Evolutionary conservation across 768 basidiomycete species (phyloP).

Genomic region (Suillus spraguei): DNA sequence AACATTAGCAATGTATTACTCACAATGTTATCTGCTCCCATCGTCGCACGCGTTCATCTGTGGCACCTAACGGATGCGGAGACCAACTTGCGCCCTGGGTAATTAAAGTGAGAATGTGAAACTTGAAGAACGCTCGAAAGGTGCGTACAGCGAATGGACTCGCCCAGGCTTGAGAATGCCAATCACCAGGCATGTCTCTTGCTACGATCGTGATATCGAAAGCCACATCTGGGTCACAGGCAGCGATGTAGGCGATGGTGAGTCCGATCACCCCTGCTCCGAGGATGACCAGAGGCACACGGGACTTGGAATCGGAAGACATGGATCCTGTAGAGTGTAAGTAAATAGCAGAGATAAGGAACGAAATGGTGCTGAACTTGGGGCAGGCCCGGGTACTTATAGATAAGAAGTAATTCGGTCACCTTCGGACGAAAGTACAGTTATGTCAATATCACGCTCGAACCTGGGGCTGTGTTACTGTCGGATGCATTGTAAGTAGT

Average conservation of each 20-base stretch:
- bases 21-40: slow-evolving; percentile 49
- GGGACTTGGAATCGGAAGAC: slow-evolving; percentile 15
- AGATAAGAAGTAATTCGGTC: slow-evolving; percentile 1
- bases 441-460: background rate
- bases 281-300: slow-evolving; percentile 33
- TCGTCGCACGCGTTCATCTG: slow-evolving; percentile 34
- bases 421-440: background rate
- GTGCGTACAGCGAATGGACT: slow-evolving; percentile 51
- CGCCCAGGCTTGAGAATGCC: slow-evolving; percentile 47
- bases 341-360: background rate
- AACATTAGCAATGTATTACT: slow-evolving; percentile 17
- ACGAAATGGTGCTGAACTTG: background rate
- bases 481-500: background rate
- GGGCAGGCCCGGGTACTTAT: background rate
- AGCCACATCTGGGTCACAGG: slow-evolving; percentile 21
- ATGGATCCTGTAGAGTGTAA: slow-evolving; percentile 9
- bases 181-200: slow-evolving; percentile 40
- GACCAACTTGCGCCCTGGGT: slow-evolving; percentile 51
- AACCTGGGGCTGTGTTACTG: background rate
- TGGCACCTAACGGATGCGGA: slow-evolving; percentile 40
- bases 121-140: background rate
- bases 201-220: slow-evolving; percentile 35
- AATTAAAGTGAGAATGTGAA: background rate
- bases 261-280: slow-evolving; percentile 45
- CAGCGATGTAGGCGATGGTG: slow-evolving; percentile 36